A percentile compares a stretch with the other conserved stretches of the same genome.
phyloP scores from a whole-genome alignment of 1,284 basidiomycete species.

The Malassezia arunalokei region DNA sequence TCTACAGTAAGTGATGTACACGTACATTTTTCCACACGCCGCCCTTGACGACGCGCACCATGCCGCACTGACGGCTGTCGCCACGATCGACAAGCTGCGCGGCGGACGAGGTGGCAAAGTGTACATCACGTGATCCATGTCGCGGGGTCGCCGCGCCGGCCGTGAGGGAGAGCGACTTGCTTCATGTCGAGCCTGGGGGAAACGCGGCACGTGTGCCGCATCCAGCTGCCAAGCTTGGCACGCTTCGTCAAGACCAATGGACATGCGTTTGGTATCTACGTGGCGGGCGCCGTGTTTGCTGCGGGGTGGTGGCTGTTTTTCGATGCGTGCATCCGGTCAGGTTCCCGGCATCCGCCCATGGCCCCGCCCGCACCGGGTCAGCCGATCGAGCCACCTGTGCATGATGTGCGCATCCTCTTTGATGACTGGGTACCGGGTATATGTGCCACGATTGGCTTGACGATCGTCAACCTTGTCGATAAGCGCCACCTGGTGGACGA shows the following conservation, averaged over 20 bases:
- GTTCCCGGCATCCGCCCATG: conserved; percentile 53
- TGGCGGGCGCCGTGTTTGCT: conserved; percentile 80
- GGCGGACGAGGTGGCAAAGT: too few relatives aligned
- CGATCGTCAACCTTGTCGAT: conserved; percentile 86
- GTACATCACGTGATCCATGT: not conserved
- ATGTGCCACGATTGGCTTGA: conserved; percentile 81
- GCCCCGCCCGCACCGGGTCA: conserved; percentile 53
- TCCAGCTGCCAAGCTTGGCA: conserved; percentile 49
- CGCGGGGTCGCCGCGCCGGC: too few relatives aligned
- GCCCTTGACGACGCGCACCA: conserved; percentile 45
- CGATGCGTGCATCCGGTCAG: conserved; percentile 76
- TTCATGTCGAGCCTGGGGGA: conserved; percentile 48
- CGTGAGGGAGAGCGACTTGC: not conserved
- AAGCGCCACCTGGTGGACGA: conserved; percentile 65
- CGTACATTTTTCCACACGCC: conserved; percentile 45
- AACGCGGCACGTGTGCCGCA: conserved; percentile 65
- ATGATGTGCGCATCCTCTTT: conserved; percentile 55
- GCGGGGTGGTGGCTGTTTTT: conserved; percentile 90
- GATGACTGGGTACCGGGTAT: conserved; percentile 92
- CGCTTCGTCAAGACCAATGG: conserved; percentile 51
- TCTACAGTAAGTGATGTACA: conserved; percentile 15
- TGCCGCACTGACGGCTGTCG: conserved; percentile 9
- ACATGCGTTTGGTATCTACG: conserved; percentile 74
- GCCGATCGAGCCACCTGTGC: conserved; percentile 50
- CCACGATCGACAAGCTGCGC: not conserved